phyloP scores from a whole-genome alignment of 2,329 filamentous ascomycete genomes.

The Escovopsis sp. region DNA sequence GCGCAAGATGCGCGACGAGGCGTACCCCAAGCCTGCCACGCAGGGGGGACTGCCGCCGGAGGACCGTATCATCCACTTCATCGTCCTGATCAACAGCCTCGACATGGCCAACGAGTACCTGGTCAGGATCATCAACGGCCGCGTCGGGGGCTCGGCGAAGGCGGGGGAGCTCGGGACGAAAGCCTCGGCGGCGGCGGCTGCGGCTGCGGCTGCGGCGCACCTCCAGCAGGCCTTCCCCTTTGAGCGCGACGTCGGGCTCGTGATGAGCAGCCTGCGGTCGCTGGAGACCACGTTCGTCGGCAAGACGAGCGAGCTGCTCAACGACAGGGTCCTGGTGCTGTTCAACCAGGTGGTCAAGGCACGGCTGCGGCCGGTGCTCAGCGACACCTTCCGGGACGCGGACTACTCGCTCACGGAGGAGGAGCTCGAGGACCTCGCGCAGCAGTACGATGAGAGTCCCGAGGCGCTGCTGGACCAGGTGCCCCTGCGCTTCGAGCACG shows the following conservation, averaged over 20 bases:
- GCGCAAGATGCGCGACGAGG: slow-evolving; percentile 93
- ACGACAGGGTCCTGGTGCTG: slow-evolving; percentile 71
- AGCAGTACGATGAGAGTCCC: slow-evolving; percentile 34
- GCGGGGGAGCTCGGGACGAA: too few relatives aligned
- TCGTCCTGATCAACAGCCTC: slow-evolving; percentile 89
- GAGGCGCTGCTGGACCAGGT: slow-evolving; percentile 48
- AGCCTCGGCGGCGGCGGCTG: slow-evolving; percentile 22
- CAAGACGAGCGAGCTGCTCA: slow-evolving; percentile 70
- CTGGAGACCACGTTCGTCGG: slow-evolving; percentile 58
- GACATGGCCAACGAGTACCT: slow-evolving; percentile 88
- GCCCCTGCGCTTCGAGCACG: slow-evolving; percentile 62
- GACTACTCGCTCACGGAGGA: slow-evolving; percentile 64
- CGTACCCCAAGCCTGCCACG: slow-evolving; percentile 66
- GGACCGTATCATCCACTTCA: slow-evolving; percentile 73
- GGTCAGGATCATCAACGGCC: slow-evolving; percentile 63
- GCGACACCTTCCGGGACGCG: slow-evolving; percentile 80
- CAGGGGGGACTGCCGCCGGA: slow-evolving; percentile 77
- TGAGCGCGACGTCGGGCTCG: slow-evolving; percentile 55
- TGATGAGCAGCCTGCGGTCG: slow-evolving; percentile 50
- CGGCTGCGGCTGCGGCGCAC: slow-evolving; percentile 24
- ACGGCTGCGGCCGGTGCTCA: slow-evolving; percentile 68
- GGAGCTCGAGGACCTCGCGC: slow-evolving; percentile 41
- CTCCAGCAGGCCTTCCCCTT: slow-evolving; percentile 64
- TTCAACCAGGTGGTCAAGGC: slow-evolving; percentile 79
- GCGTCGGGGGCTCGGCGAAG: slow-evolving; percentile 28